These are phyloP conservation scores for Agrocybe pediades DNA, from an alignment of 768 basidiomycete genomes.

Conservation along the genomic window DNA sequence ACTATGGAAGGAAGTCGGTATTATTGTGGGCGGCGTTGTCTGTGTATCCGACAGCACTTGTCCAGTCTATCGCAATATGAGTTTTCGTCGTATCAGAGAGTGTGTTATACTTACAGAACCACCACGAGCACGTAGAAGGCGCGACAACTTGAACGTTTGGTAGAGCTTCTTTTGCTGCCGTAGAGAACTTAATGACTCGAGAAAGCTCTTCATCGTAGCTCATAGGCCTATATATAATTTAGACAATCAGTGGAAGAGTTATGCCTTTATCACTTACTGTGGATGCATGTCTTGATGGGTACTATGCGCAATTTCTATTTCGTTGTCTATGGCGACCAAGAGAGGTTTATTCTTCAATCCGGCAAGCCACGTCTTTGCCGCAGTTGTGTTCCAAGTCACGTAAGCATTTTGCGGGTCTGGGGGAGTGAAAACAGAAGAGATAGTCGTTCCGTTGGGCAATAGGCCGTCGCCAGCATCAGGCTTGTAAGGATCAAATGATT, in stretches of 20 bases:
- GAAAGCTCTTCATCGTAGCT: slow-evolving; percentile 53
- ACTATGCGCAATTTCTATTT: slow-evolving; percentile 54
- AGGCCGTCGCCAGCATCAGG: slow-evolving; percentile 50
- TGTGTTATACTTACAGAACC: slow-evolving; percentile 36
- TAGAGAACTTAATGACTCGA: slow-evolving; percentile 43
- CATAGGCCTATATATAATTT: slow-evolving; percentile 33
- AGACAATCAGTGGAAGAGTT: neutral
- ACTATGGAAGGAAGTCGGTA: slow-evolving; percentile 59
- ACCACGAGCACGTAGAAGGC: slow-evolving; percentile 48
- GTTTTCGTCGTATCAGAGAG: neutral
- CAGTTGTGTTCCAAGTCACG: slow-evolving; percentile 49
- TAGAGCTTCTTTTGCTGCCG: slow-evolving; percentile 42
- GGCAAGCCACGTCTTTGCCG: slow-evolving; percentile 45
- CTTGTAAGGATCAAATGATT: slow-evolving; percentile 47
- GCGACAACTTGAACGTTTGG: slow-evolving; percentile 47
- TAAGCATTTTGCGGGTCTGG: slow-evolving; percentile 40
- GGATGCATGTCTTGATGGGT: slow-evolving; percentile 65
- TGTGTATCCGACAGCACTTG: slow-evolving; percentile 44
- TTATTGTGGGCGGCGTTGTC: slow-evolving; percentile 54
- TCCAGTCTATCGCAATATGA: slow-evolving; percentile 45
- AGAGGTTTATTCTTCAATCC: slow-evolving; percentile 48
- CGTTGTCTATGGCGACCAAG: slow-evolving; percentile 53
- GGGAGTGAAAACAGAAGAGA: slow-evolving; percentile 39
- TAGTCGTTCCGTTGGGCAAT: slow-evolving; percentile 46
- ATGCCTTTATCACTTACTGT: slow-evolving; percentile 23